These are phyloP conservation scores for Dioscorea dumetorum DNA, from an alignment of 106 monocot species.

Conservation along the genomic window DNA sequence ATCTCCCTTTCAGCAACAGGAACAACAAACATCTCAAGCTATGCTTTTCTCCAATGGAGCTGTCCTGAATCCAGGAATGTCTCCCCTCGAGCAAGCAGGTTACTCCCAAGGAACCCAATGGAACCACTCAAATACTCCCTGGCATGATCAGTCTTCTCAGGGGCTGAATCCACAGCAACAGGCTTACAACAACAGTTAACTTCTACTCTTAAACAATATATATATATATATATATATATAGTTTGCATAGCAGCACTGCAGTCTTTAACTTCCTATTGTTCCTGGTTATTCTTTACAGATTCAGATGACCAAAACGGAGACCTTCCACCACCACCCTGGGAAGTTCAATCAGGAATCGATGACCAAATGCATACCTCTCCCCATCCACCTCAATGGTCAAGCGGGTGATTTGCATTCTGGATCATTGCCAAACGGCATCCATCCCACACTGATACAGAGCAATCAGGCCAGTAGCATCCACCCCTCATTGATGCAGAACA, in stretches of 20 bases:
- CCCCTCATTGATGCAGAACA: not conserved
- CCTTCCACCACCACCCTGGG: constrained; percentile 45
- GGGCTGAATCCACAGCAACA: constrained; percentile 18
- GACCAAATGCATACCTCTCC: constrained; percentile 2
- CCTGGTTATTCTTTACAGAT: constrained; percentile 1
- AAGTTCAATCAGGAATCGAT: constrained; percentile 19
- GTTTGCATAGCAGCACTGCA: no score
- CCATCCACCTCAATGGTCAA: not conserved
- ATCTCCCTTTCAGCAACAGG: constrained; percentile 6
- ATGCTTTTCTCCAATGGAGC: constrained; percentile 18
- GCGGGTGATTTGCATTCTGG: not conserved
- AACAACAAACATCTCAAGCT: not conserved
- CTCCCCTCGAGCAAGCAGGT: constrained; percentile 8
- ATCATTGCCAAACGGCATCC: not conserved
- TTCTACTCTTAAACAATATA: no score
- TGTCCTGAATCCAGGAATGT: not conserved
- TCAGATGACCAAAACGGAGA: constrained; percentile 18
- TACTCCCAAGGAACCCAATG: constrained; percentile 11
- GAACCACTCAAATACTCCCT: constrained; percentile 6
- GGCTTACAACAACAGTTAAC: not conserved
- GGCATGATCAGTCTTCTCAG: constrained; percentile 13
- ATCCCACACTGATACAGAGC: not conserved
- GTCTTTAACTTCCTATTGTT: no score
- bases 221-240: no score
- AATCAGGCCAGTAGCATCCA: not conserved